Evolutionary conservation across 2,329 filamentous ascomycete genomes (phyloP).

Genomic region (Plectosphaerella cucumerina): DNA sequence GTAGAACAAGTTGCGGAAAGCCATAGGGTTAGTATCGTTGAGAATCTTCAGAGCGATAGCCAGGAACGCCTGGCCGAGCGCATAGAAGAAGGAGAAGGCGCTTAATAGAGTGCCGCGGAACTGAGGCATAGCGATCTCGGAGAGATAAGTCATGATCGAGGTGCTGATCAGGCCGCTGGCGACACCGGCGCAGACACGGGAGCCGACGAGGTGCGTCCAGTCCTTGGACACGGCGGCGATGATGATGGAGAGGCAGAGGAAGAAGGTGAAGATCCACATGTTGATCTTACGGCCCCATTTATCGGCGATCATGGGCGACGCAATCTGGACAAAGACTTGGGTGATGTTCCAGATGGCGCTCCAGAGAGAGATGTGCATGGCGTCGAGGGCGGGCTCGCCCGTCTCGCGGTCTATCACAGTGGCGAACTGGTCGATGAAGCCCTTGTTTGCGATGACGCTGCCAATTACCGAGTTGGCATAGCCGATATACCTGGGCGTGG

Average conservation of each 20-base stretch:
- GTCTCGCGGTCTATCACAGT: conserved; percentile 1
- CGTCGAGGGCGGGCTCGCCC: conserved; percentile 1
- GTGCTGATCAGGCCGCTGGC: conserved; percentile 2
- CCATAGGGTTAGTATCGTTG: neutral
- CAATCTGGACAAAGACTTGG: neutral
- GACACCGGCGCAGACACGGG: neutral
- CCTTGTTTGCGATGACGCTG: conserved; percentile 1
- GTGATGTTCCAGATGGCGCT: neutral
- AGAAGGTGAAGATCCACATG: neutral
- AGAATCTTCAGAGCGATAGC: conserved; percentile 1
- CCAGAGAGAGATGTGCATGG: conserved; percentile 1
- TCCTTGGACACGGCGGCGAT: neutral
- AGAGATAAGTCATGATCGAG: neutral
- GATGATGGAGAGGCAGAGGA: neutral
- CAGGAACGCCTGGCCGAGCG: neutral
- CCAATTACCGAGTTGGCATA: conserved; percentile 2
- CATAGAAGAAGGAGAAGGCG: neutral
- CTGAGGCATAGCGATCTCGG: conserved; percentile 2
- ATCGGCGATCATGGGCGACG: neutral
- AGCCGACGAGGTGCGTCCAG: neutral
- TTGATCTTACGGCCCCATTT: neutral
- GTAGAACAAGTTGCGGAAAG: conserved; percentile 2
- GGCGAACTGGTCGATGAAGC: conserved; percentile 4
- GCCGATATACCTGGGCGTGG: neutral
- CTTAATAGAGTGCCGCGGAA: neutral